Evolutionary conservation across 306 rosid genomes (phyloP).

Genomic region (Spatholobus suberectus): DNA sequence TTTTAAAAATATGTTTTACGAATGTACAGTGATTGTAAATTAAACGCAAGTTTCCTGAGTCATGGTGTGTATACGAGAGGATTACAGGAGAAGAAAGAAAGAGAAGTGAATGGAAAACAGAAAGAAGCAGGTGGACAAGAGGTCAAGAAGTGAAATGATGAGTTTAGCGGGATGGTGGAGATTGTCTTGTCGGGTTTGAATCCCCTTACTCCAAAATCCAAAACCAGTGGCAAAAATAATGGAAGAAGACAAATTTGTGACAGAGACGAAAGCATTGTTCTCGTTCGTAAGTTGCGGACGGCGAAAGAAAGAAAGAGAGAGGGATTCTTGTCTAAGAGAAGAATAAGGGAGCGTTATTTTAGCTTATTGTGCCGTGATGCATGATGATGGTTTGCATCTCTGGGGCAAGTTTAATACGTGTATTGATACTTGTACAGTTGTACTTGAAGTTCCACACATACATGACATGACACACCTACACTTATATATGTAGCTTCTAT

Average conservation of each 20-base stretch:
- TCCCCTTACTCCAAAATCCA: neutral
- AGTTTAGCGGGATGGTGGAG: constrained; percentile 25
- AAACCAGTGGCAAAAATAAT: neutral
- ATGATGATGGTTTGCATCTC: neutral
- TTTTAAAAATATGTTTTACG: neutral
- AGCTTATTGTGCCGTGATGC: neutral
- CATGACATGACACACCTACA: neutral
- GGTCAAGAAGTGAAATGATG: constrained; percentile 41
- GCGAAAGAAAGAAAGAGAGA: neutral
- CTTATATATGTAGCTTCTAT: neutral
- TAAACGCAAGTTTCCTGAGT: neutral
- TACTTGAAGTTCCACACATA: neutral
- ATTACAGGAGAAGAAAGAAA: neutral
- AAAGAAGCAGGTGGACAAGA: constrained; percentile 19
- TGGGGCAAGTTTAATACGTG: neutral
- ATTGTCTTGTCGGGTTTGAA: neutral
- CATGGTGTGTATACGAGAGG: neutral
- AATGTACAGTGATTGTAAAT: neutral
- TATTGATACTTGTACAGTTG: neutral
- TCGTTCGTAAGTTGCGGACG: neutral
- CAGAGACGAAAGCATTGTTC: constrained; percentile 5
- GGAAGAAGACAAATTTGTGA: constrained; percentile 44
- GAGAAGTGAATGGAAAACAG: neutral
- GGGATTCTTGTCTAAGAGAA: neutral
- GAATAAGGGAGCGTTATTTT: neutral